phyloP scores from a whole-genome alignment of 129 eudicot species.

The sunflower (Helianthus annuus) region DNA sequence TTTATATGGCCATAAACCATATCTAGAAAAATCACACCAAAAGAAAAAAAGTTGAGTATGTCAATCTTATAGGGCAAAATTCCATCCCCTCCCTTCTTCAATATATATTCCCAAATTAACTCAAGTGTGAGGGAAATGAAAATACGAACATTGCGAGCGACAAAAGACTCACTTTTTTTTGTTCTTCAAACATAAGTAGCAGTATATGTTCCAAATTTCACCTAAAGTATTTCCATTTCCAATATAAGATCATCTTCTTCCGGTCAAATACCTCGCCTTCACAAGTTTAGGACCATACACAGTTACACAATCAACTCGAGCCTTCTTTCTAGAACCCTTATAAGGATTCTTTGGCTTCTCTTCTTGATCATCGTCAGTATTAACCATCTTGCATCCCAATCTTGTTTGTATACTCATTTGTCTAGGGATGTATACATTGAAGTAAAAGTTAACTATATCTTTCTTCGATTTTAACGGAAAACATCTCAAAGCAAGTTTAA shows the following conservation, averaged over 20 bases:
- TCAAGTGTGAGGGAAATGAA: constrained; percentile 5
- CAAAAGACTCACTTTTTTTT: background rate
- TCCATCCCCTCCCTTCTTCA: constrained; percentile 11
- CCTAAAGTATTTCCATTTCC: background rate
- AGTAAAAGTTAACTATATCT: constrained; percentile 48
- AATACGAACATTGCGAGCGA: constrained; percentile 3
- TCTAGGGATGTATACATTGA: constrained; percentile 61
- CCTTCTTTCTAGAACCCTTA: constrained; percentile 28
- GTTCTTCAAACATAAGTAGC: constrained; percentile 1
- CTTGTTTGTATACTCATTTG: constrained; percentile 45
- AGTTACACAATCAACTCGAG: constrained; percentile 11
- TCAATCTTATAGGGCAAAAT: constrained; percentile 20
- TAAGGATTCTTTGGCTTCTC: constrained; percentile 22
- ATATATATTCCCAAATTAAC: constrained; percentile 18
- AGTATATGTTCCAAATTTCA: background rate
- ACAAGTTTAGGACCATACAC: constrained; percentile 23
- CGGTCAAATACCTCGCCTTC: constrained; percentile 32
- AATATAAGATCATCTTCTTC: constrained; percentile 29
- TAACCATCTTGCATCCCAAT: constrained; percentile 35
- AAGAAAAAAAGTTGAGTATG: constrained; percentile 22
- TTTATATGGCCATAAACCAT: constrained; percentile 11
- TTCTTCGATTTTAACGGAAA: constrained; percentile 38
- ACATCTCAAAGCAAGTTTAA: constrained; percentile 39
- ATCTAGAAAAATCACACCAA: constrained; percentile 6
- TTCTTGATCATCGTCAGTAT: constrained; percentile 60